Percentiles rank a stretch among this genome's conserved stretches.
Conservation (phyloP, 2,329 filamentous ascomycete genomes). For the Onygenales sp. region DNA sequence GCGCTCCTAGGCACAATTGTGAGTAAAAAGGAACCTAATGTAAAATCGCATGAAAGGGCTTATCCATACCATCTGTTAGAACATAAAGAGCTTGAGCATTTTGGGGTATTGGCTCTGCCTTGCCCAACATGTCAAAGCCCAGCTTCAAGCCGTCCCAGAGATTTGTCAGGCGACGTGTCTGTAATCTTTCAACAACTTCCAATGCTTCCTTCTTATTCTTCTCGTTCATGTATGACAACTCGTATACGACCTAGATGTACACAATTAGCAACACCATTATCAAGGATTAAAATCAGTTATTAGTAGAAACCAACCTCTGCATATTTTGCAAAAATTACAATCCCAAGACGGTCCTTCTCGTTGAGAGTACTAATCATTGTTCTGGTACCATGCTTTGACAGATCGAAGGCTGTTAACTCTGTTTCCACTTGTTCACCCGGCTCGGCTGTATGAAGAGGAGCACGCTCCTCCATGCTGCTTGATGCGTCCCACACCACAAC, state of each 20-base stretch:
- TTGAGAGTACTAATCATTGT: conserved; percentile 50
- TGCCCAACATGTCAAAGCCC: conserved; percentile 42
- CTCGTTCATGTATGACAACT: conserved; percentile 39
- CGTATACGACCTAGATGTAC: conserved; percentile 27
- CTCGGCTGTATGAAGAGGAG: conserved; percentile 36
- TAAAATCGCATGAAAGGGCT: not conserved
- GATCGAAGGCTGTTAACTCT: conserved; percentile 48
- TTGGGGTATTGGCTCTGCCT: conserved; percentile 16
- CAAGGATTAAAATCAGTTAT: not conserved
- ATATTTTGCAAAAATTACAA: conserved; percentile 44
- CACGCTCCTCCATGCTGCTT: conserved; percentile 43
- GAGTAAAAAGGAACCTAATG: not conserved
- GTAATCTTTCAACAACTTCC: conserved; percentile 37
- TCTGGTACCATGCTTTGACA: conserved; percentile 50
- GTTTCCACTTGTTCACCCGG: conserved; percentile 32
- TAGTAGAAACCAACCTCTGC: conserved; percentile 23
- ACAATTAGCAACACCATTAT: not conserved
- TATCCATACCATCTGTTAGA: conserved; percentile 19
- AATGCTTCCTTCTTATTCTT: conserved; percentile 36
- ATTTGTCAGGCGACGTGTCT: conserved; percentile 38
- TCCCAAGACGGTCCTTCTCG: conserved; percentile 46
- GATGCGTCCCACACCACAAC: conserved; percentile 39
- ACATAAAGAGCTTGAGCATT: conserved; percentile 24
- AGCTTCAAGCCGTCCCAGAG: conserved; percentile 48
- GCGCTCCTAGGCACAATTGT: conserved; percentile 18